Conservation (phyloP, 2,329 filamentous ascomycete genomes). For the Fusarium falciforme region DNA sequence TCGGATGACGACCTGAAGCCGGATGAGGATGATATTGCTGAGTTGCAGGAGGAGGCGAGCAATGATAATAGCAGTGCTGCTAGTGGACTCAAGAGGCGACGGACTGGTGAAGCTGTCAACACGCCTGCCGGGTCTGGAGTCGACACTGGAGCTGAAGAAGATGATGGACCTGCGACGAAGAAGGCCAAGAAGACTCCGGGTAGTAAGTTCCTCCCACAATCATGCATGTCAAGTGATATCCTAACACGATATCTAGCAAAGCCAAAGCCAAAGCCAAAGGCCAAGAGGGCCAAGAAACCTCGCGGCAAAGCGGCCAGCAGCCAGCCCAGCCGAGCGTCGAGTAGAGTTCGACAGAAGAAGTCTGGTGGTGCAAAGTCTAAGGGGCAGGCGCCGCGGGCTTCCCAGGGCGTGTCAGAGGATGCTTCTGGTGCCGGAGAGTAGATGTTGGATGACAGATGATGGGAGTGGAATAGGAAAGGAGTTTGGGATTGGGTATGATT, state of each 20-base stretch:
- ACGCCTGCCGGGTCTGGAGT: background rate
- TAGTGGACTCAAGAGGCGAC: conserved; percentile 3
- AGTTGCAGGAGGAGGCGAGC: conserved; percentile 14
- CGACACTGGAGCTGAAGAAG: background rate
- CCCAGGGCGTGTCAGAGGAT: background rate
- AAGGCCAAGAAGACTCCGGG: conserved; percentile 18
- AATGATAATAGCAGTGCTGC: background rate
- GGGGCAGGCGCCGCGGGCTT: background rate
- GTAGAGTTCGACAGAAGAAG: conserved; percentile 11
- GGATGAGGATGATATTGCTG: conserved; percentile 30
- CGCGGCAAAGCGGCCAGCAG: conserved; percentile 1
- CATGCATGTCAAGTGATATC: background rate
- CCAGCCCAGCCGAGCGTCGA: conserved; percentile 19
- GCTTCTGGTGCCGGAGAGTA: background rate
- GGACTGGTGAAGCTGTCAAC: background rate
- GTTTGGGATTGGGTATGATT: background rate
- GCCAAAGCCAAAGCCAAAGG: background rate
- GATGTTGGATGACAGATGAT: background rate
- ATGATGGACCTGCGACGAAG: conserved; percentile 21
- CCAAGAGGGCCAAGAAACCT: conserved; percentile 1
- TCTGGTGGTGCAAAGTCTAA: background rate
- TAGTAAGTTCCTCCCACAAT: conserved; percentile 4
- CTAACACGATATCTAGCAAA: background rate
- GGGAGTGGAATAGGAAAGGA: background rate
- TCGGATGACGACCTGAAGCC: conserved; percentile 35